These are phyloP conservation scores for Kluyveromyces aestuarii DNA, from an alignment of 805 yeast genomes.

Conservation along the genomic window DNA sequence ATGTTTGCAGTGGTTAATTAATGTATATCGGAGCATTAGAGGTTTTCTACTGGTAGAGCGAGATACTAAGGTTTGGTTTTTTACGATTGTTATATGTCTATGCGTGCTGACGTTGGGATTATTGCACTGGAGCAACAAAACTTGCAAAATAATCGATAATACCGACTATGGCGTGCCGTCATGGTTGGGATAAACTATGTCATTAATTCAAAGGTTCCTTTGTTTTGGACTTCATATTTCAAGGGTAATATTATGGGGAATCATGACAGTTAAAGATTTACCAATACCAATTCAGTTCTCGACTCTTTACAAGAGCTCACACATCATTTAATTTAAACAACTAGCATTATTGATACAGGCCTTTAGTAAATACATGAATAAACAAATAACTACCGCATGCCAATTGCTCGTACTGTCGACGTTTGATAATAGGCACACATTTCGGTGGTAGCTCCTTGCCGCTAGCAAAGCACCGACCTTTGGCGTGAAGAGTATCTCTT, in stretches of 20 bases:
- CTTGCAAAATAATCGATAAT: not conserved
- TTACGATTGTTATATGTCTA: not conserved
- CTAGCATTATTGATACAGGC: not conserved
- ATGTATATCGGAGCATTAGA: not conserved
- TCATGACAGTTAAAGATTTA: not conserved
- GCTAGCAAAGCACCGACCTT: too few species aligned
- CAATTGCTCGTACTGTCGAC: too few species aligned
- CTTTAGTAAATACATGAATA: slow-evolving; percentile 4
- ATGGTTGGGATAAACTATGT: slow-evolving; percentile 7
- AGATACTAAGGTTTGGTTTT: slow-evolving; percentile 1
- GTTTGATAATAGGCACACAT: too few species aligned
- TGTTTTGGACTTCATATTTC: too few species aligned
- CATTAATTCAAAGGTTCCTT: not conserved
- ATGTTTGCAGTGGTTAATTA: not conserved
- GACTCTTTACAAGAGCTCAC: too few species aligned
- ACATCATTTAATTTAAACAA: not conserved
- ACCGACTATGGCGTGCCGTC: slow-evolving; percentile 9
- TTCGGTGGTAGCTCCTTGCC: too few species aligned
- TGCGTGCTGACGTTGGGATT: slow-evolving; percentile 2
- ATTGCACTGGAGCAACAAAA: not conserved
- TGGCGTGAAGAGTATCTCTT: too few species aligned
- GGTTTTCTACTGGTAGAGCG: not conserved
- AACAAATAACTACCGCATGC: not conserved
- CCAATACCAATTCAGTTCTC: not conserved
- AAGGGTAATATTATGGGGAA: too few species aligned